Evolutionary conservation across 495 filamentous ascomycete genomes (phyloP).

Genomic region (Staphylotrichum longicolle): DNA sequence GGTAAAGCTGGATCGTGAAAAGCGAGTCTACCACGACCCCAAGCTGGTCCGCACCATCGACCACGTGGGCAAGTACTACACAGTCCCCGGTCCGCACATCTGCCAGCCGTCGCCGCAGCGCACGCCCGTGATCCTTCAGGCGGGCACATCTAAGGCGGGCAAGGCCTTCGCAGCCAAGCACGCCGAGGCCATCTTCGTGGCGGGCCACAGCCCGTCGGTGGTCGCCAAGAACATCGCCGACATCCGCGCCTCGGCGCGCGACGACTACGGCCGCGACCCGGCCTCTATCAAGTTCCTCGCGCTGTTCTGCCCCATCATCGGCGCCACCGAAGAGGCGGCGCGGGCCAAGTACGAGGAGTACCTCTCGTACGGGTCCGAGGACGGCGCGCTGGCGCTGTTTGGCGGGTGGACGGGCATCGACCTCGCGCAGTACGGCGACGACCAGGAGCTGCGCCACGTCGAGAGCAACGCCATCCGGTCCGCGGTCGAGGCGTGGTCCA

Average conservation of each 20-base stretch:
- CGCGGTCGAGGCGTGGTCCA: slow-evolving; percentile 43
- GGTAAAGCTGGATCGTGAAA: slow-evolving; percentile 54
- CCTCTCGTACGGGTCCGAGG: slow-evolving; percentile 52
- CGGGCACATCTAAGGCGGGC: slow-evolving; percentile 61
- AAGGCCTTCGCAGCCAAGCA: slow-evolving; percentile 64
- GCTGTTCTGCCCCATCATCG: slow-evolving; percentile 48
- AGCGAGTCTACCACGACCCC: slow-evolving; percentile 60
- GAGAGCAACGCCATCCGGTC: slow-evolving; percentile 61
- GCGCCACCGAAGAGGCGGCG: slow-evolving; percentile 54
- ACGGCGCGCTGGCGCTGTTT: slow-evolving; percentile 58
- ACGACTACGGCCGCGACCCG: slow-evolving; percentile 48
- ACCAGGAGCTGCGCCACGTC: slow-evolving; percentile 58
- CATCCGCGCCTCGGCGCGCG: slow-evolving; percentile 44
- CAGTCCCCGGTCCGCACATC: slow-evolving; percentile 63
- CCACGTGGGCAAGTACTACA: slow-evolving; percentile 64
- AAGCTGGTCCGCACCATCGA: slow-evolving; percentile 60
- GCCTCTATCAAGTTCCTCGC: slow-evolving; percentile 54
- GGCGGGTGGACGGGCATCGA: slow-evolving; percentile 64
- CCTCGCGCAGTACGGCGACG: slow-evolving; percentile 50
- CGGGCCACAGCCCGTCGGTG: slow-evolving; percentile 47
- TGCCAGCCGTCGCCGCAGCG: slow-evolving; percentile 63
- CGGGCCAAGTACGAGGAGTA: slow-evolving; percentile 50
- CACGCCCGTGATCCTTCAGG: slow-evolving; percentile 64
- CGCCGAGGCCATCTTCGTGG: slow-evolving; percentile 57
- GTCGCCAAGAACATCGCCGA: slow-evolving; percentile 50